A percentile compares a stretch with the other conserved stretches of the same genome.
phyloP scores from a whole-genome alignment of 1,284 basidiomycete genomes.

The Ustilago trichophora region DNA sequence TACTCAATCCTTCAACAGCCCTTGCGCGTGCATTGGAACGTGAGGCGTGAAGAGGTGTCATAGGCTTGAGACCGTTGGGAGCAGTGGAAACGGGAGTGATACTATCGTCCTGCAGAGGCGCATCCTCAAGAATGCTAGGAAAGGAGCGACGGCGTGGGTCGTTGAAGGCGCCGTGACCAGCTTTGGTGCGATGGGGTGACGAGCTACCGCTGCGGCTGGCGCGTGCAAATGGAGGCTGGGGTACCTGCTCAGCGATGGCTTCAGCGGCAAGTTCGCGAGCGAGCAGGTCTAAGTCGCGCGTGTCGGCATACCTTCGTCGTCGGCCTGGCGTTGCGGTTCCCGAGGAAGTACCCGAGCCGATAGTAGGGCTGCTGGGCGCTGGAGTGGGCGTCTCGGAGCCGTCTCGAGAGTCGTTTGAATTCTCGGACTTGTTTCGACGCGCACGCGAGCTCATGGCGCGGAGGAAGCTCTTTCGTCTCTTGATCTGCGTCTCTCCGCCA shows the following conservation, averaged over 20 bases:
- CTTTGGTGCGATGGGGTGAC: conserved; percentile 36
- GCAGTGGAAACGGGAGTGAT: conserved; percentile 4
- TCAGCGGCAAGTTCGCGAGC: conserved; percentile 56
- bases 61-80: conserved; percentile 23
- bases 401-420: conserved; percentile 1
- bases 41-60: conserved; percentile 21
- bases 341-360: conserved; percentile 19
- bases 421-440: conserved; percentile 13
- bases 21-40: conserved; percentile 2
- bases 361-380: conserved; percentile 8
- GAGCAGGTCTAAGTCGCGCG: conserved; percentile 52
- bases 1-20: background rate
- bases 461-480: conserved; percentile 40
- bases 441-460: conserved; percentile 21
- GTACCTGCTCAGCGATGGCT: conserved; percentile 41
- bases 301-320: conserved; percentile 49
- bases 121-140: conserved; percentile 44
- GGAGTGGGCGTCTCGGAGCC: conserved; percentile 21
- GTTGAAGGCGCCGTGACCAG: conserved; percentile 10
- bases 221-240: conserved; percentile 37
- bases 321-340: conserved; percentile 32
- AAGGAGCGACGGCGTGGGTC: conserved; percentile 45
- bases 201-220: conserved; percentile 42
- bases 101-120: conserved; percentile 30
- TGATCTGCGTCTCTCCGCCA: conserved; percentile 13